Base-by-base conservation (phyloP, 163 green algal species). In the Chlamydomonas reinhardtii region DNA sequence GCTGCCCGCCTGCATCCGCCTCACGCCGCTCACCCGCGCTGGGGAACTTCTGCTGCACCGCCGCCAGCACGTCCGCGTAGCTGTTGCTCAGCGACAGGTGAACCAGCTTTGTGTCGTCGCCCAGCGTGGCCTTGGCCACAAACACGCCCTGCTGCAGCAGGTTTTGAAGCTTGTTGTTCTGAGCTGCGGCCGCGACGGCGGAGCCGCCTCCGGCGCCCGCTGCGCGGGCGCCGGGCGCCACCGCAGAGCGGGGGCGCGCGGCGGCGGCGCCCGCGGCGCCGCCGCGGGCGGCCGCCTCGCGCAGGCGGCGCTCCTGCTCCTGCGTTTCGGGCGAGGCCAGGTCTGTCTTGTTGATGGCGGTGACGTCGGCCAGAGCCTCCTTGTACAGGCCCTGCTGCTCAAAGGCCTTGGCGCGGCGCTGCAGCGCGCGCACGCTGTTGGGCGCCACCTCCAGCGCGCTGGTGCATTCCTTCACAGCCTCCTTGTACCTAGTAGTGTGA, bases 381-480 rank as follows among this genome's bases (percentile, higher is more conserved):
- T 97, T 96, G 87, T 89, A 96, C 22, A 95, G 88, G 9, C 93
- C 92, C 89, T 96, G 91, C 65, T 90, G 66, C 91, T 98, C 96
- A 75, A 95, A 95, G n/a, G 94, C 94, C 70, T 95, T 94, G 37
- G 93, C 90, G 14, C 96, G 87, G 69, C 93, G 90, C 68, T 94
- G 87, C 65, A 97, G 89, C 27, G 96, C 95, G 83, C 94, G 95
- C 66, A 86, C 76, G 62, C 87, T 93, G 66, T 65, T 83, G 8
- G 95, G 95, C 54, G 89, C 43, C 11, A 89, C 62, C 48, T 94
- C 87, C 64, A 98, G 93, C 25, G 95, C 95, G 17, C 76, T 81
- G 48, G 89, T 92, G 90, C 95, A 98, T 85, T 97, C 95, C 64
- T 94, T 94, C 22, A 96, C 92, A 0, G 96, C 96, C 29, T 98